phyloP scores from a whole-genome alignment of 805 yeast genomes.

The Nakazawaea holstii region DNA sequence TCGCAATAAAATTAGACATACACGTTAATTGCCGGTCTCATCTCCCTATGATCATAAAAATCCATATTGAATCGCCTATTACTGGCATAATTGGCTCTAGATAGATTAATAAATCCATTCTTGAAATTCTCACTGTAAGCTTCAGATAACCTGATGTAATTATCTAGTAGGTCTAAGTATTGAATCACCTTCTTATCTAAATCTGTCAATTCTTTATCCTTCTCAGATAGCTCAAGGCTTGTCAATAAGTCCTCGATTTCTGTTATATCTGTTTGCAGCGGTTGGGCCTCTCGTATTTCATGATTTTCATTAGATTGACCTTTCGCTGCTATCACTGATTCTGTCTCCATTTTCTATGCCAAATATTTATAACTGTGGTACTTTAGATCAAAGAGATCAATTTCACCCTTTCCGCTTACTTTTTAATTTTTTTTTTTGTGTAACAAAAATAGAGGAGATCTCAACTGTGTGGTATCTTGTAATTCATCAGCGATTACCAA shows the following conservation, averaged over 20 bases:
- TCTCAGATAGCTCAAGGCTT: neutral
- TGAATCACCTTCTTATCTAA: constrained; percentile 11
- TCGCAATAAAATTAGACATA: constrained; percentile 3
- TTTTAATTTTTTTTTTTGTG: too few species aligned
- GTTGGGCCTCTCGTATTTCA: neutral
- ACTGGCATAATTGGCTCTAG: constrained; percentile 36
- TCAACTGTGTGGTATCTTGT: too few species aligned
- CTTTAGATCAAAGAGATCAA: too few species aligned
- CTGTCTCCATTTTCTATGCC: neutral
- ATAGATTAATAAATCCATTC: constrained; percentile 32
- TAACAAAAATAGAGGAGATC: too few species aligned
- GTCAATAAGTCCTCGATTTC: neutral
- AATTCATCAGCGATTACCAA: too few species aligned
- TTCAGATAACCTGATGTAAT: constrained; percentile 26
- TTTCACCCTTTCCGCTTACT: too few species aligned
- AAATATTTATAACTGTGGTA: neutral
- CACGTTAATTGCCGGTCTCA: constrained; percentile 13
- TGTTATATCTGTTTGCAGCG: too few species aligned
- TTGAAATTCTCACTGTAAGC: constrained; percentile 20
- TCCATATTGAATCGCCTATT: constrained; percentile 14
- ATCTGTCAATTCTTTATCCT: neutral
- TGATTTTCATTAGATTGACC: neutral
- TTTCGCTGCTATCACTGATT: neutral
- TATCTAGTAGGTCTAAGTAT: constrained; percentile 27
- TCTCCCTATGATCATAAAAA: constrained; percentile 17